A percentile compares a stretch with the other conserved stretches of the same genome.
phyloP scores from a whole-genome alignment of 2,329 filamentous ascomycete species.

The Fusarium cicatricum region DNA sequence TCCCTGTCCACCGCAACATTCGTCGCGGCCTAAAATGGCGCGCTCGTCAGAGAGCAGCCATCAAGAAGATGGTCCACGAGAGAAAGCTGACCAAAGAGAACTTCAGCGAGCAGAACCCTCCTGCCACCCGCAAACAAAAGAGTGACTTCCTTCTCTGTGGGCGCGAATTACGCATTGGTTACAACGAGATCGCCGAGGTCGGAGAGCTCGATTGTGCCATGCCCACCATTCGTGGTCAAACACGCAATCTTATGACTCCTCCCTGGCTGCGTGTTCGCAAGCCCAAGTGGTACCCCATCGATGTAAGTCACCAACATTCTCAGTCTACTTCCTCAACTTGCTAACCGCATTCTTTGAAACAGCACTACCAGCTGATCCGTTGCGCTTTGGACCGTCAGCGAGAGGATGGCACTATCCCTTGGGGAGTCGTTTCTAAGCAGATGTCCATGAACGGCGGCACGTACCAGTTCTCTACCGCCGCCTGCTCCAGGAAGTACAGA shows the following conservation, averaged over 20 bases:
- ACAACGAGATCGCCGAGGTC: constrained; percentile 29
- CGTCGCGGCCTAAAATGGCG: too few relatives aligned
- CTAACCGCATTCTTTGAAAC: not conserved
- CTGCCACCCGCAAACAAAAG: too few relatives aligned
- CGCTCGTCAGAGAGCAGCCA: too few relatives aligned
- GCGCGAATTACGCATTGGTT: not conserved
- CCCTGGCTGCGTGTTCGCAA: constrained; percentile 69
- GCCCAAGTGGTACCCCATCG: constrained; percentile 68
- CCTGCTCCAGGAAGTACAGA: constrained; percentile 67
- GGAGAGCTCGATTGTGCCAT: constrained; percentile 51
- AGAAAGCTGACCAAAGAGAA: too few relatives aligned
- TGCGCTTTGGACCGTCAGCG: too few relatives aligned
- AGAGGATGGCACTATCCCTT: too few relatives aligned
- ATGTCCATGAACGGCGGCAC: constrained; percentile 61
- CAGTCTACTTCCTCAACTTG: not conserved
- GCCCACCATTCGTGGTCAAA: constrained; percentile 74
- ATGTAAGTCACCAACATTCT: constrained; percentile 61
- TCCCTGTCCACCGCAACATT: too few relatives aligned
- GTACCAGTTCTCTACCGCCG: constrained; percentile 67
- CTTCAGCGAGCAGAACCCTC: too few relatives aligned
- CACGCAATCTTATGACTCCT: constrained; percentile 70
- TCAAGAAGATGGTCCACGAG: too few relatives aligned
- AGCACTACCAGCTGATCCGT: too few relatives aligned
- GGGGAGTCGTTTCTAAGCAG: constrained; percentile 65
- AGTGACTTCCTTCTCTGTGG: not conserved